Evolutionary conservation across 768 basidiomycete genomes (phyloP), one percentile per base, ranked within the genome.

Genomic region (Pisolithus sp.): DNA sequence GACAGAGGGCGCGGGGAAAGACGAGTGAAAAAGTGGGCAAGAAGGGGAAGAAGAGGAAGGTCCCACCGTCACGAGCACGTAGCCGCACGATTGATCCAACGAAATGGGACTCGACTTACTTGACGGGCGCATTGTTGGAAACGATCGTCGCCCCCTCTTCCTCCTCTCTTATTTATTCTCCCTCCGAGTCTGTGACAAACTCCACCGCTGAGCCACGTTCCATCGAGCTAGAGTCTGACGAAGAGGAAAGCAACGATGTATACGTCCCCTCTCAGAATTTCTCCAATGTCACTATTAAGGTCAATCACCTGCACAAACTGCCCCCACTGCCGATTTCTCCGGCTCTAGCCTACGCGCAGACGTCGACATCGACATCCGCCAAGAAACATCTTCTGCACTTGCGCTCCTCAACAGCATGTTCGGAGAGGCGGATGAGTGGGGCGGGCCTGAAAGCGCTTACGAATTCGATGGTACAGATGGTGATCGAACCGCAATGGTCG

Each of bases 71-170:
- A 8, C 74, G 89, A 17, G 82, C 88, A 2, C 72, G 85, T 53
- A 69, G 78, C 52, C 73, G 74, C 52, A 81, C 75, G 42, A 90
- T 93, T 57, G 89, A 92, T 59, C 82, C 88, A 57, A 77, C 79
- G 15, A 75, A 76, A 46, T 91, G 81, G 74, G 85, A 81, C 21
- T 84, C 86, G 40, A 73, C 74, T 17, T 82, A 89, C 64, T 59
- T 90, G 58, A 86, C 79, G 52, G 89, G 87, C 3, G 67, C 78
- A 21, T 85, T 88, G 65, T 60, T 90, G 59, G 84, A 81, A 34
- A 59, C 66, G 53, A 50, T 67, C 47, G 24, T 53, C 10, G 43
- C 61, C 0, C 40, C 49, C 1, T 23, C 47, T 15, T 28, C 41
- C 7, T 17, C n/a, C 15, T 17, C 39, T n/a, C 7, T n/a, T 21